These are phyloP conservation scores for Aspergillus viridinutans DNA, from an alignment of 2,329 filamentous ascomycete genomes.

Conservation along the genomic window DNA sequence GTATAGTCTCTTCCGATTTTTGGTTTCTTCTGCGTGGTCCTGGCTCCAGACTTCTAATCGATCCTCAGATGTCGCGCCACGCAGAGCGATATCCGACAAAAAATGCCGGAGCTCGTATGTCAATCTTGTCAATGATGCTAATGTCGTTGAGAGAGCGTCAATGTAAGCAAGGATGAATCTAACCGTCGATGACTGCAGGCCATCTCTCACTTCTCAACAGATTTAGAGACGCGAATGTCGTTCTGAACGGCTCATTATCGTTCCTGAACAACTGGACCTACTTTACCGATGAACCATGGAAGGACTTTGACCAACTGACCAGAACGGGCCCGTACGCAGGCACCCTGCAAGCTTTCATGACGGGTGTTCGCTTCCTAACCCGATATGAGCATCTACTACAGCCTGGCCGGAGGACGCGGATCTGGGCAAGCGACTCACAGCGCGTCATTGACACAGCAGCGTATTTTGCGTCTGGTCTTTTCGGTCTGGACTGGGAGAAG, in stretches of 20 bases:
- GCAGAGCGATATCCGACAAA: constrained; percentile 55
- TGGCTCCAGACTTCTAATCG: background rate
- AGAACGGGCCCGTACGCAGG: constrained; percentile 55
- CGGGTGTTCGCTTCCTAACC: constrained; percentile 51
- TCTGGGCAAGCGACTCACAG: constrained; percentile 54
- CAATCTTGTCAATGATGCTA: background rate
- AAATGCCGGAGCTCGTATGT: constrained; percentile 48
- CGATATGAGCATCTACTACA: constrained; percentile 49
- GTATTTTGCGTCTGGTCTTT: constrained; percentile 54
- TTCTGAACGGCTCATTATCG: constrained; percentile 47
- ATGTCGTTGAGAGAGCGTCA: background rate
- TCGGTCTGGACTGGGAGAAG: constrained; percentile 47
- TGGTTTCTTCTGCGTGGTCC: background rate
- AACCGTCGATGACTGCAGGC: constrained; percentile 25
- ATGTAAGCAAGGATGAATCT: background rate
- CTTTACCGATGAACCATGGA: constrained; percentile 44
- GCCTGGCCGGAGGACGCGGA: constrained; percentile 28
- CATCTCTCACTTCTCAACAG: constrained; percentile 47
- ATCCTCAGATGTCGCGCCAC: constrained; percentile 51
- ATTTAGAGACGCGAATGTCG: constrained; percentile 39
- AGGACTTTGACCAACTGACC: constrained; percentile 52
- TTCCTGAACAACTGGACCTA: constrained; percentile 55
- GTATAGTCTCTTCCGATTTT: constrained; percentile 27
- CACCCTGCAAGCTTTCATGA: constrained; percentile 50
- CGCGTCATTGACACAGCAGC: constrained; percentile 55